These are phyloP conservation scores for Farysia itapuensis DNA, from an alignment of 1,284 basidiomycete species.

Conservation along the genomic window DNA sequence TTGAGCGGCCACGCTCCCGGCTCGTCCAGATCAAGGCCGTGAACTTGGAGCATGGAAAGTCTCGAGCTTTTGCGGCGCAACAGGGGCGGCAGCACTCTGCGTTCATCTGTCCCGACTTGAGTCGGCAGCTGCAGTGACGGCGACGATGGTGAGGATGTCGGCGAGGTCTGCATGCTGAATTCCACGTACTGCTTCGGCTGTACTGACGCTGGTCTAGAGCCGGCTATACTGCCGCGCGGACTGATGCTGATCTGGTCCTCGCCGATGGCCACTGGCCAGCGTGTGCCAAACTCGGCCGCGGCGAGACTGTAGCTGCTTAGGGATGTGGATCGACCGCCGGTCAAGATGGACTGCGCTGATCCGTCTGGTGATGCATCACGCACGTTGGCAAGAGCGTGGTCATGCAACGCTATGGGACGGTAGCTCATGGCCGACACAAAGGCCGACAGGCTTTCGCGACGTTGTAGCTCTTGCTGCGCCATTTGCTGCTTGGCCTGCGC, in stretches of 20 bases:
- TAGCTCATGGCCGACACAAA: constrained; percentile 32
- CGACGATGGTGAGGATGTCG: constrained; percentile 63
- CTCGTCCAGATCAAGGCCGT: constrained; percentile 10
- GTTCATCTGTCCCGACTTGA: neutral
- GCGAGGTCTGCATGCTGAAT: constrained; percentile 40
- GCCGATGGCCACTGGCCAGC: constrained; percentile 32
- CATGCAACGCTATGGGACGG: constrained; percentile 40
- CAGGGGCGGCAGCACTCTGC: too few relatives aligned
- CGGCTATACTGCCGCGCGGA: constrained; percentile 5
- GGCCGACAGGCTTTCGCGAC: constrained; percentile 25
- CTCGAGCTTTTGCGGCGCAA: neutral
- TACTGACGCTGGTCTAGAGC: constrained; percentile 4
- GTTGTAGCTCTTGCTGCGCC: constrained; percentile 17
- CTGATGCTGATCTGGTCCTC: too few relatives aligned
- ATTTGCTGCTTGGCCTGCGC: constrained; percentile 28
- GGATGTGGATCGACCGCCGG: neutral
- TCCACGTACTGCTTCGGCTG: constrained; percentile 29
- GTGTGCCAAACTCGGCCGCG: constrained; percentile 11
- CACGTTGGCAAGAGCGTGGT: constrained; percentile 18
- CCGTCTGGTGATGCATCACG: neutral
- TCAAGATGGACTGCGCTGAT: neutral
- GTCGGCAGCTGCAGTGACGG: constrained; percentile 7
- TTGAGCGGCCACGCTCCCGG: constrained; percentile 22
- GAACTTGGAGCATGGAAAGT: constrained; percentile 9
- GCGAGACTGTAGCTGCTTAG: constrained; percentile 2